Evolutionary conservation across 768 basidiomycete species (phyloP), one percentile per base, ranked within the genome.

Genomic region (Lactifluus piperatus): DNA sequence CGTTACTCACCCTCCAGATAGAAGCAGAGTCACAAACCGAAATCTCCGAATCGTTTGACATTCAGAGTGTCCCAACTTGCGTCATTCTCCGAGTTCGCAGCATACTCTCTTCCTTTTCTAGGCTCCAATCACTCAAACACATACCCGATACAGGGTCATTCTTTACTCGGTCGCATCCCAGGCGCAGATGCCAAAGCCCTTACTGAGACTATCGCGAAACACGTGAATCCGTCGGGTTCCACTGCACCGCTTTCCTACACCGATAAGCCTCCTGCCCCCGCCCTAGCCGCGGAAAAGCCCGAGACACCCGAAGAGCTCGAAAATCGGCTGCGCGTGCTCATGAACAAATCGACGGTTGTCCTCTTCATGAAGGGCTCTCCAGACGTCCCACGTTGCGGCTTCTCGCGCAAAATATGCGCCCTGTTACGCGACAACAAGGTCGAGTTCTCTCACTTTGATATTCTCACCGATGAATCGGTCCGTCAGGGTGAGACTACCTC

Each of bases 11-110:
- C 59, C 75, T 98, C 14, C 80, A 88, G 70, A 84, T 94, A 4
- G 88, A 95, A 65, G 93, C 91, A 3, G 91, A 94, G 70, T 72
- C 74, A 16, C 83, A 90, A 62, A 66, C 76, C 14, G 93, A 94
- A 49, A 94, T 99, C 57, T 77, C 92, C 5, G 94, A 97, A 66
- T 91, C 90, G 11, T 98, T 98, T 67, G 86, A 91, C 7, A 82
- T 99, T 60, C 85, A 93, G 65, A 82, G 88, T 20, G 97, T 98
- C 11, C 97, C 97, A 0, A 74, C 84, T 0, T 86, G 93, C 67
- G 69, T 97, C 50, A 71, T 99, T 54, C 81, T 99, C 20, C 77
- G 84, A 63, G 95, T 94, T 62, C 47, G 81, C 64, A 29, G 43
- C 27, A 5, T 43, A 2, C 24, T 52, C 27, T 7, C n/a, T 29